Evolutionary conservation across 1,284 basidiomycete species (phyloP).

Genomic region (Irpex sp.): DNA sequence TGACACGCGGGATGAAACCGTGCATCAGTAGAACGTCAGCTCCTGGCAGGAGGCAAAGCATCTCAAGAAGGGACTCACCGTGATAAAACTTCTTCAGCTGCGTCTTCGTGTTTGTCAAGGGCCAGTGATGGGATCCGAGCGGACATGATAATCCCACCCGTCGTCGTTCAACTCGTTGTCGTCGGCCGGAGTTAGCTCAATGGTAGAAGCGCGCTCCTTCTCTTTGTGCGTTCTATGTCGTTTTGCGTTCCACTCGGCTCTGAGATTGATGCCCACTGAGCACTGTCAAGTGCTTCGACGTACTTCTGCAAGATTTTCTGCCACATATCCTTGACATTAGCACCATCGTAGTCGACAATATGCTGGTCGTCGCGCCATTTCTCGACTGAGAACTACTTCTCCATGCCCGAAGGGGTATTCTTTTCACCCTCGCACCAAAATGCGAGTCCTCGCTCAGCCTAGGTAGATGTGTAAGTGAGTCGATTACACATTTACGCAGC

Average conservation of each 20-base stretch:
- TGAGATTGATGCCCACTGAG: neutral
- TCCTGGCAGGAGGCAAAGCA: too few relatives aligned
- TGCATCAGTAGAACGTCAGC: too few relatives aligned
- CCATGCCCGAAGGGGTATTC: neutral
- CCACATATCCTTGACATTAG: neutral
- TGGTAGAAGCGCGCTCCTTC: neutral
- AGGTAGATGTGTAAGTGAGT: neutral
- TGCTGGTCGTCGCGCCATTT: neutral
- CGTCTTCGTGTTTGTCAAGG: too few relatives aligned
- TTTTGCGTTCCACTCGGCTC: neutral
- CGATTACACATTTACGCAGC: too few relatives aligned
- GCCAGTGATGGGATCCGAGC: neutral
- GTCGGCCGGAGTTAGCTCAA: neutral
- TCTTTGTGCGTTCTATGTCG: neutral
- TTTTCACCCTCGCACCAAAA: neutral
- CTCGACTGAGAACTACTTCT: neutral
- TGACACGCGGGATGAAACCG: too few relatives aligned
- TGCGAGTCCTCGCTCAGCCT: neutral
- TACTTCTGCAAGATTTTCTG: neutral
- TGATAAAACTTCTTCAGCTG: too few relatives aligned
- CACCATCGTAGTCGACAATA: neutral
- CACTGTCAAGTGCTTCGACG: neutral
- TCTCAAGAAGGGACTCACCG: too few relatives aligned
- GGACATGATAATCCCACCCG: neutral
- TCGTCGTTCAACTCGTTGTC: neutral